Evolutionary conservation across 192 early-diverging fungal species (phyloP), one percentile per base, ranked within the genome.

Genomic region (Mortierella antarctica): DNA sequence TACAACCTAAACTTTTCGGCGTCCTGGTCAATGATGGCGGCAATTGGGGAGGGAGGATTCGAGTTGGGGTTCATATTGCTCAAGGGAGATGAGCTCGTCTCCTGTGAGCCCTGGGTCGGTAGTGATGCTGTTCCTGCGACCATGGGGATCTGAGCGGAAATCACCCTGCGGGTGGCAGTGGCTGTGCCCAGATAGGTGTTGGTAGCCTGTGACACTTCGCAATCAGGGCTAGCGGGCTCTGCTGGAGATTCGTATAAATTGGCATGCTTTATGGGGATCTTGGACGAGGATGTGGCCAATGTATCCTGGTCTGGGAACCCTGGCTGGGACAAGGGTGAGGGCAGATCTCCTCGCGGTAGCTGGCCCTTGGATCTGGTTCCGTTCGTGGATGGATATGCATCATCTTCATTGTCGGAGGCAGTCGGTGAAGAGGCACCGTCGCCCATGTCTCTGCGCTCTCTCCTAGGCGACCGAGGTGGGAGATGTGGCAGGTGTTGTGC

Each of bases 11-110:
- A 80, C 48, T 80, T 80, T 41, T 80, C 77, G 6, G 77, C 70
- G 42, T 80, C 77, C 20, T 80, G 77, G 42, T 80, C 77, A 44
- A 80, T 80, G 14, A 80, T 80, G 20, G 70, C 59, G 4, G 77
- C 65, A 50, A 80, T 68, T 6, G 77, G 77, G 5, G 77, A 72
- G 4, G 52, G 64, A 0, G 76, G 69, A 20, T 65, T 67, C 12
- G 70, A 72, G n/a, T n/a, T 4, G 0, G 49, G 7, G 31, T 52
- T 58, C 21, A 7, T 7, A 18, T 11, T 13, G 7, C 17, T 45
- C 18, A 39, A 42, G 7, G 68, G 61, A 39, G 59, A 41, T 5
- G 20, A 45, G 23, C 13, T 62, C 6, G 23, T n/a, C 6, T 63
- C 55, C 47, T 40, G 58, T 20, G 47, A 44, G 5, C 20, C 64